Evolutionary conservation across 148 eudicot species (phyloP).

Genomic region (Nyssa sinensis): DNA sequence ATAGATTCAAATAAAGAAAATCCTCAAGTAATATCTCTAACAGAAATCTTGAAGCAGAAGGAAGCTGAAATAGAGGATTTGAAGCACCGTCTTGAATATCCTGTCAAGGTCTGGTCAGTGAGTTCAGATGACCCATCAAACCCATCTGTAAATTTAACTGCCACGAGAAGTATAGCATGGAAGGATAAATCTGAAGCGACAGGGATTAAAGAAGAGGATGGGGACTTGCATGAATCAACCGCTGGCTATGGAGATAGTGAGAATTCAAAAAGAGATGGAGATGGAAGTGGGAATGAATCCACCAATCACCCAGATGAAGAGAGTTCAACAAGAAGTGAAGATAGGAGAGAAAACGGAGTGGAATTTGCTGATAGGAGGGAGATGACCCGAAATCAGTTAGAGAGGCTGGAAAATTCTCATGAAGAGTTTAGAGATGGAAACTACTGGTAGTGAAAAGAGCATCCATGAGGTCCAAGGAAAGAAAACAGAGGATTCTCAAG

Average conservation of each 20-base stretch:
- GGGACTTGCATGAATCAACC: not conserved
- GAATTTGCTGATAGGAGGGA: not conserved
- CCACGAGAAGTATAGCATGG: not conserved
- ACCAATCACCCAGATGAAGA: not conserved
- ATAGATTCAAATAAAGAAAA: slow-evolving; percentile 17
- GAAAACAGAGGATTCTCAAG: slow-evolving; percentile 3
- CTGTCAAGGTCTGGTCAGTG: slow-evolving; percentile 27
- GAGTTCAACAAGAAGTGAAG: not conserved
- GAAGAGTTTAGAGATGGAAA: not conserved
- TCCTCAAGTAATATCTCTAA: slow-evolving; percentile 24
- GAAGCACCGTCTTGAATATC: slow-evolving; percentile 25
- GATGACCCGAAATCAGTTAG: not conserved
- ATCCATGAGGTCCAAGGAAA: not conserved
- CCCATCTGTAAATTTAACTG: slow-evolving; percentile 14
- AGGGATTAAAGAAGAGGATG: not conserved
- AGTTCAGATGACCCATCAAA: slow-evolving; percentile 34
- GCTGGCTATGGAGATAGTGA: not conserved
- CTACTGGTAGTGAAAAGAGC: not conserved
- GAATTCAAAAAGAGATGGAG: not conserved
- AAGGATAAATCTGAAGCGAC: slow-evolving; percentile 13
- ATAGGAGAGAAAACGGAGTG: slow-evolving; percentile 1
- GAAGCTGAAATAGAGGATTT: slow-evolving; percentile 49
- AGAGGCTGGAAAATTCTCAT: not conserved
- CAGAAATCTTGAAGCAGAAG: slow-evolving; percentile 34
- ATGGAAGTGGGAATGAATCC: slow-evolving; percentile 11